A percentile compares a stretch with the other conserved stretches of the same genome.
phyloP scores from a whole-genome alignment of 768 basidiomycete species.

The Tulasnella sp. region DNA sequence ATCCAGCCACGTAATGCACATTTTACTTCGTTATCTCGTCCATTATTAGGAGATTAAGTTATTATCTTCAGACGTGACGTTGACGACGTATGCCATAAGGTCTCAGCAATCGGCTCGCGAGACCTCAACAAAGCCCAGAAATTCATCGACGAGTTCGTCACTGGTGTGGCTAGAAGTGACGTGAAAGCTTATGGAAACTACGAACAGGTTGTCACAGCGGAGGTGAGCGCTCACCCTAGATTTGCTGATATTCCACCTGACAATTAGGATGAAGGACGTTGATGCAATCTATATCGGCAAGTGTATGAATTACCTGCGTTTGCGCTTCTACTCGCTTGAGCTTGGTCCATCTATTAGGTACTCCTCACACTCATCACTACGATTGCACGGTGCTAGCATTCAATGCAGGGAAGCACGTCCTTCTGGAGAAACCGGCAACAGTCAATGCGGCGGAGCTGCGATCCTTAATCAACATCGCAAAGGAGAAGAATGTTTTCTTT shows the following conservation, averaged over 20 bases:
- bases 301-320: neutral
- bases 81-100: slow-evolving; percentile 53
- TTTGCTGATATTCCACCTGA: too few relatives aligned
- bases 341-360: slow-evolving; percentile 37
- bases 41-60: neutral
- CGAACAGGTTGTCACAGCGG: slow-evolving; percentile 59
- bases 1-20: slow-evolving; percentile 55
- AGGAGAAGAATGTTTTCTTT: slow-evolving; percentile 70
- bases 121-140: slow-evolving; percentile 52
- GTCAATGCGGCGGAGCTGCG: slow-evolving; percentile 63
- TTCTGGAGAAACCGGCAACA: slow-evolving; percentile 86
- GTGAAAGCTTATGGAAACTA: slow-evolving; percentile 67
- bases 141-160: slow-evolving; percentile 49
- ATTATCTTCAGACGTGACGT: slow-evolving; percentile 45
- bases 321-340: neutral
- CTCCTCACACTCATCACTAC: slow-evolving; percentile 80
- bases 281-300: slow-evolving; percentile 68
- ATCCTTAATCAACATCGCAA: slow-evolving; percentile 62
- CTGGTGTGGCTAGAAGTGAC: slow-evolving; percentile 31
- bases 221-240: too few relatives aligned
- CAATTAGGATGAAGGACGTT: too few relatives aligned
- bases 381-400: slow-evolving; percentile 65
- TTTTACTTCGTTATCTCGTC: neutral
- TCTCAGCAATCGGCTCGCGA: slow-evolving; percentile 64
- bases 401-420: slow-evolving; percentile 69